A percentile compares a stretch with the other conserved stretches of the same genome.
Evolutionary conservation across 768 basidiomycete genomes (phyloP).

Genomic region (Termitomyces sp.): DNA sequence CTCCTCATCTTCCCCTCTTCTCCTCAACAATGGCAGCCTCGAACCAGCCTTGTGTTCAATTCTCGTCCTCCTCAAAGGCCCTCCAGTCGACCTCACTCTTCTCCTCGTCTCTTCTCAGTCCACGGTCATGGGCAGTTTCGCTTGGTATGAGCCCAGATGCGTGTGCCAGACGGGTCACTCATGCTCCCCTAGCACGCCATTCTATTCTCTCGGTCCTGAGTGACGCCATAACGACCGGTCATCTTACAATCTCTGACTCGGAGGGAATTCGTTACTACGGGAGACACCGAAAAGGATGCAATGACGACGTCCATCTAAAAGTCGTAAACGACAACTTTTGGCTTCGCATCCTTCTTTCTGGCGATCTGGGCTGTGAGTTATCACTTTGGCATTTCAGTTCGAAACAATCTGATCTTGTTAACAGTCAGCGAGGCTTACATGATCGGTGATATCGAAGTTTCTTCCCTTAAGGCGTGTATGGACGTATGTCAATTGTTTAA

Average conservation of each 20-base stretch:
- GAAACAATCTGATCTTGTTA: slow-evolving; percentile 11
- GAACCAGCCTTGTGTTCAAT: slow-evolving; percentile 34
- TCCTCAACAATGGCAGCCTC: slow-evolving; percentile 29
- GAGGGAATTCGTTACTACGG: slow-evolving; percentile 58
- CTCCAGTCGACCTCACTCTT: slow-evolving; percentile 39
- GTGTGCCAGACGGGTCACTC: slow-evolving; percentile 3
- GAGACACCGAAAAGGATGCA: slow-evolving; percentile 48
- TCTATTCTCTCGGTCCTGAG: slow-evolving; percentile 56
- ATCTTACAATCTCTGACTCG: slow-evolving; percentile 56
- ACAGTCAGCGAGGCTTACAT: slow-evolving; percentile 72
- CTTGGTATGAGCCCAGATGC: slow-evolving; percentile 33
- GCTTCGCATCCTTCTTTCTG: slow-evolving; percentile 60
- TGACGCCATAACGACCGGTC: slow-evolving; percentile 51
- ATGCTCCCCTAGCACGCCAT: slow-evolving; percentile 38
- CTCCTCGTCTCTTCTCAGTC: slow-evolving; percentile 37
- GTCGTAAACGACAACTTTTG: slow-evolving; percentile 60
- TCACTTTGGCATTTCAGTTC: background rate
- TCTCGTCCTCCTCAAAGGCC: slow-evolving; percentile 35
- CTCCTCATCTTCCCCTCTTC: slow-evolving; percentile 16
- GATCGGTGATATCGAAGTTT: slow-evolving; percentile 63
- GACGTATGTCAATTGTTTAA: slow-evolving; percentile 38
- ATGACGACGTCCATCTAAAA: slow-evolving; percentile 54
- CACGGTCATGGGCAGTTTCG: slow-evolving; percentile 42
- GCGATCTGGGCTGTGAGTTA: slow-evolving; percentile 60
- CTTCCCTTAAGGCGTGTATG: slow-evolving; percentile 54